phyloP scores from a whole-genome alignment of 139 green algal genomes.

The Tetradesmus lagerheimii region DNA sequence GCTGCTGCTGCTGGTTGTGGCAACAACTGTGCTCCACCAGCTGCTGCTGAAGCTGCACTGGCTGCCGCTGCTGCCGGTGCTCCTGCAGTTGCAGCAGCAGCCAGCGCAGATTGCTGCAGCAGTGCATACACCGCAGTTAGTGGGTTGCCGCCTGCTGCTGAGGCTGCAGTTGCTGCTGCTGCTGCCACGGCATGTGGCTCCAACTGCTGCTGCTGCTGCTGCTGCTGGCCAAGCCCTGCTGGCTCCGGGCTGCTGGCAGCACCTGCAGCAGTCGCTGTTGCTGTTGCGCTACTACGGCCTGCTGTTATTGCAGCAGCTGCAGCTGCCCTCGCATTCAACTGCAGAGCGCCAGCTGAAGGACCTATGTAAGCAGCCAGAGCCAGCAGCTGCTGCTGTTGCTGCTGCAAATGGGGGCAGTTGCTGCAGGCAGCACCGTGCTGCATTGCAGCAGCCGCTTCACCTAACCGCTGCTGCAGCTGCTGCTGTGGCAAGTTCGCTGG shows the following conservation, averaged over 20 bases:
- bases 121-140: not conserved
- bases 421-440: not conserved
- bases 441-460: not conserved
- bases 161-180: not conserved
- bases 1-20: not conserved
- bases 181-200: not conserved
- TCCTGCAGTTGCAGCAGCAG: not conserved
- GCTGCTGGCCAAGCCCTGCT: not conserved
- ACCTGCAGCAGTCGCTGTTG: not conserved
- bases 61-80: not conserved
- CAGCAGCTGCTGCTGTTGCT: conserved; percentile 10
- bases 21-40: not conserved
- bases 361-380: not conserved
- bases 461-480: not conserved
- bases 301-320: conserved; percentile 12
- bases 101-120: not conserved
- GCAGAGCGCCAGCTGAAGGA: not conserved
- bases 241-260: not conserved
- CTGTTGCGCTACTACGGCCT: not conserved
- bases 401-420: not conserved
- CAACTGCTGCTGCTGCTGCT: not conserved
- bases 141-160: not conserved
- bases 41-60: not conserved
- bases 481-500: not conserved
- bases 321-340: not conserved